Conservation (phyloP, 2,329 filamentous ascomycete species). For the Ceratocystis cubensis region DNA sequence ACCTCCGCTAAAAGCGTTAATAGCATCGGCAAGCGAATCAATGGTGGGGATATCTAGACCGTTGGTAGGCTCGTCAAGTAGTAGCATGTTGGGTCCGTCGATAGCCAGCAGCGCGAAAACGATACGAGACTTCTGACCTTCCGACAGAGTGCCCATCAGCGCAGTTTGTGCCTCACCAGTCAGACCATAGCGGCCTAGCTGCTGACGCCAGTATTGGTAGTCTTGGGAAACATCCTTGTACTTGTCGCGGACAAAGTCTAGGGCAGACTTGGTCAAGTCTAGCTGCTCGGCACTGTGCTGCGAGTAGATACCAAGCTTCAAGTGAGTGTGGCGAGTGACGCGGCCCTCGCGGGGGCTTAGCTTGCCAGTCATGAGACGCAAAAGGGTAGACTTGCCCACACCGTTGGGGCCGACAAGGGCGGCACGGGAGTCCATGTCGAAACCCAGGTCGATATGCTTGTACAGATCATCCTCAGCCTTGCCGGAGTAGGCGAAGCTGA, state of each 20-base stretch:
- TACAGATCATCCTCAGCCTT: conserved; percentile 83
- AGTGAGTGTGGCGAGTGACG: conserved; percentile 86
- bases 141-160: conserved; percentile 93
- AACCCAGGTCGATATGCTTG: conserved; percentile 91
- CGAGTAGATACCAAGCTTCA: conserved; percentile 96
- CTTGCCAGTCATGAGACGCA: conserved; percentile 93
- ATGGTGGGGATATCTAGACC: conserved; percentile 98
- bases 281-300: conserved; percentile 98
- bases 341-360: conserved; percentile 70
- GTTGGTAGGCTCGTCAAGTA: conserved; percentile 98
- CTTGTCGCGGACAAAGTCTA: conserved; percentile 96
- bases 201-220: conserved; percentile 98
- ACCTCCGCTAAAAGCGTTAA: conserved; percentile 91
- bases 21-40: conserved; percentile 91
- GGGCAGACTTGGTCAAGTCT: conserved; percentile 90
- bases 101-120: conserved; percentile 95
- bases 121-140: conserved; percentile 95
- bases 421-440: conserved; percentile 98
- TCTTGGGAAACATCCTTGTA: conserved; percentile 82
- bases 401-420: conserved; percentile 95
- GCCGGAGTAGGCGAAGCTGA: conserved; percentile 96
- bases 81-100: conserved; percentile 90
- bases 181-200: conserved; percentile 88
- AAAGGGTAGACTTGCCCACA: conserved; percentile 95
- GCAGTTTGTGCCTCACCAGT: conserved; percentile 89